These are phyloP conservation scores for Rhodotorula toruloides DNA, from an alignment of 768 basidiomycete species.

Conservation along the genomic window DNA sequence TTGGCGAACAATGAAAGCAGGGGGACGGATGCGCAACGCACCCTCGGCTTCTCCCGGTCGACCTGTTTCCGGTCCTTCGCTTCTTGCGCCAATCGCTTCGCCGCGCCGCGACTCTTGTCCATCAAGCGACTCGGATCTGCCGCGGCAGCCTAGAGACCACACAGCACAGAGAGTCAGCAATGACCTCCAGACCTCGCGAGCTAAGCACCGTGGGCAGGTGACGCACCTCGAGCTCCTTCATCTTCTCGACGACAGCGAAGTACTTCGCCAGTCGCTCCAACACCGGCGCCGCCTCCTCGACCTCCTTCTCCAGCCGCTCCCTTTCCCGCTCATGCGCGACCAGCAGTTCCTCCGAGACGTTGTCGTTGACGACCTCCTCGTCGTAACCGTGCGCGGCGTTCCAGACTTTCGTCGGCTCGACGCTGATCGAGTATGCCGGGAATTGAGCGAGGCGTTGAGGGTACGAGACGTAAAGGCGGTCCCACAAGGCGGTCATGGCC, in stretches of 20 bases:
- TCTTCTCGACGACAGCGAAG: slow-evolving; percentile 81
- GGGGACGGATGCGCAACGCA: slow-evolving; percentile 48
- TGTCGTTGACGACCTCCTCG: slow-evolving; percentile 29
- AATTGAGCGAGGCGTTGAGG: slow-evolving; percentile 70
- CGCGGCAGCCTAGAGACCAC: slow-evolving; percentile 58
- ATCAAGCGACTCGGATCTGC: slow-evolving; percentile 74
- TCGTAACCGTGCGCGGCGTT: slow-evolving; percentile 11
- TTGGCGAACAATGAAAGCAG: background rate
- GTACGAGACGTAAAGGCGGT: slow-evolving; percentile 64
- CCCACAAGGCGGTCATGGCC: slow-evolving; percentile 77
- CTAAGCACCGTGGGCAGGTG: background rate
- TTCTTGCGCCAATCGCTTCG: slow-evolving; percentile 78
- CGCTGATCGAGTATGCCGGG: slow-evolving; percentile 67
- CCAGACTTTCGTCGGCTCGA: slow-evolving; percentile 19
- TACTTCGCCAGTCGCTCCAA: slow-evolving; percentile 76
- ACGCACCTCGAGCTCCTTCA: slow-evolving; percentile 68
- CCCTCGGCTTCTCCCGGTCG: slow-evolving; percentile 83
- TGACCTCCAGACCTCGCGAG: background rate
- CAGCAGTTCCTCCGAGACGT: slow-evolving; percentile 45
- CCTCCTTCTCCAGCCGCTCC: slow-evolving; percentile 76
- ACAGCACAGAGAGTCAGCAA: background rate
- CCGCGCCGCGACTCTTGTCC: slow-evolving; percentile 62
- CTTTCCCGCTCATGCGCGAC: slow-evolving; percentile 88
- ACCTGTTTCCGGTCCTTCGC: slow-evolving; percentile 97
- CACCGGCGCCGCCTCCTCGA: slow-evolving; percentile 68